phyloP scores from a whole-genome alignment of 352 stramenopile species.

The Pythium dissotocum region DNA sequence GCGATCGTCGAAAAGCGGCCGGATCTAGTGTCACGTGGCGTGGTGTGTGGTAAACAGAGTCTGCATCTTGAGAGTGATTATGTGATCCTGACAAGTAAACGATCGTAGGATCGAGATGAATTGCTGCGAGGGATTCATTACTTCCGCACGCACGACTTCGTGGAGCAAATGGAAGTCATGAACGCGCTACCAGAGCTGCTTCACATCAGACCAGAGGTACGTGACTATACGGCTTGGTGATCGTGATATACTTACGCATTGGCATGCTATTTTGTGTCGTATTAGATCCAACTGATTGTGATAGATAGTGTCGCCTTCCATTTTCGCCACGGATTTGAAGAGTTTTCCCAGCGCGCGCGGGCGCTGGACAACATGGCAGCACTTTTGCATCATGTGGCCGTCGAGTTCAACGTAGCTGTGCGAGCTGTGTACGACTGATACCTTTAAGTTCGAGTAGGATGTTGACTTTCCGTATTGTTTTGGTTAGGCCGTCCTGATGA shows the following conservation, averaged over 20 bases:
- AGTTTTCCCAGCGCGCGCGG: slow-evolving; percentile 63
- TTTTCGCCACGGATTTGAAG: slow-evolving; percentile 86
- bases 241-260: too few relatives aligned
- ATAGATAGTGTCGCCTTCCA: slow-evolving; percentile 95
- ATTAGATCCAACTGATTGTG: slow-evolving; percentile 84
- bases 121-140: slow-evolving; percentile 81
- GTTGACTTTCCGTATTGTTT: not conserved
- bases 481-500: slow-evolving; percentile 60
- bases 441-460: not conserved
- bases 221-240: too few relatives aligned
- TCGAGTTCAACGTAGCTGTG: slow-evolving; percentile 49
- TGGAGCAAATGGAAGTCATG: slow-evolving; percentile 89
- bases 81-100: too few relatives aligned
- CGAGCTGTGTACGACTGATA: too few relatives aligned
- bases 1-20: slow-evolving; percentile 48
- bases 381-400: slow-evolving; percentile 62
- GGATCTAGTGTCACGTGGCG: slow-evolving; percentile 52
- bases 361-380: slow-evolving; percentile 72
- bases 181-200: slow-evolving; percentile 72
- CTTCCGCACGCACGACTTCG: slow-evolving; percentile 84
- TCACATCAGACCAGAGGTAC: slow-evolving; percentile 34
- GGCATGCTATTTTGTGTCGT: too few relatives aligned
- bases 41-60: slow-evolving; percentile 1
- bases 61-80: not conserved
- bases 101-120: slow-evolving; percentile 59